These are phyloP conservation scores for Globisporangium solare DNA, from an alignment of 352 stramenopile species.

Conservation along the genomic window DNA sequence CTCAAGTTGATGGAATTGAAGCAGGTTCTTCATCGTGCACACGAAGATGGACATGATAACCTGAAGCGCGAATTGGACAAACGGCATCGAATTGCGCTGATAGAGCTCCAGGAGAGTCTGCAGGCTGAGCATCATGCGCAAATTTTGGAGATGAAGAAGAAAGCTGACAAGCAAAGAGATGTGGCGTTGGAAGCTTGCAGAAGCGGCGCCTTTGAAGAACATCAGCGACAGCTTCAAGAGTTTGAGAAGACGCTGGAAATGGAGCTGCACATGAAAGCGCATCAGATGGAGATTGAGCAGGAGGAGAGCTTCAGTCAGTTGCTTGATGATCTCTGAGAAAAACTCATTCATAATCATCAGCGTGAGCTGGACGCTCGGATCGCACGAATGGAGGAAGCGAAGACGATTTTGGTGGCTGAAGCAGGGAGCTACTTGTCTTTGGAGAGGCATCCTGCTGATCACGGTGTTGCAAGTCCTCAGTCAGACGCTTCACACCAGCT, in stretches of 20 bases:
- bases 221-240: constrained; percentile 25
- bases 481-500: constrained; percentile 20
- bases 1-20: constrained; percentile 35
- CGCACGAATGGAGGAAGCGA: constrained; percentile 39
- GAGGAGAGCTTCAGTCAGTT: constrained; percentile 30
- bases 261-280: constrained; percentile 30
- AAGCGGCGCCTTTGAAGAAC: constrained; percentile 27
- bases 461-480: neutral
- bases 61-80: constrained; percentile 37
- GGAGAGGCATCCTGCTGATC: neutral
- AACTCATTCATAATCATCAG: constrained; percentile 24
- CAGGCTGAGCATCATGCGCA: constrained; percentile 24
- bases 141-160: constrained; percentile 21
- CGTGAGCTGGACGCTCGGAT: constrained; percentile 40
- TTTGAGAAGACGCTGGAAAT: constrained; percentile 38
- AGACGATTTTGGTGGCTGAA: constrained; percentile 37
- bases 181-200: constrained; percentile 16
- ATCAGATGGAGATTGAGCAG: constrained; percentile 39
- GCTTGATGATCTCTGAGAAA: constrained; percentile 27
- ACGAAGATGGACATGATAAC: constrained; percentile 34
- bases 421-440: constrained; percentile 35
- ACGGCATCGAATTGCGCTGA: constrained; percentile 36
- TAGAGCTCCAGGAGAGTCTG: constrained; percentile 48
- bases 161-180: constrained; percentile 20
- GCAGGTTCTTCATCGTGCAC: constrained; percentile 29